phyloP scores from a whole-genome alignment of 495 filamentous ascomycete species.

The Xylona heveae region DNA sequence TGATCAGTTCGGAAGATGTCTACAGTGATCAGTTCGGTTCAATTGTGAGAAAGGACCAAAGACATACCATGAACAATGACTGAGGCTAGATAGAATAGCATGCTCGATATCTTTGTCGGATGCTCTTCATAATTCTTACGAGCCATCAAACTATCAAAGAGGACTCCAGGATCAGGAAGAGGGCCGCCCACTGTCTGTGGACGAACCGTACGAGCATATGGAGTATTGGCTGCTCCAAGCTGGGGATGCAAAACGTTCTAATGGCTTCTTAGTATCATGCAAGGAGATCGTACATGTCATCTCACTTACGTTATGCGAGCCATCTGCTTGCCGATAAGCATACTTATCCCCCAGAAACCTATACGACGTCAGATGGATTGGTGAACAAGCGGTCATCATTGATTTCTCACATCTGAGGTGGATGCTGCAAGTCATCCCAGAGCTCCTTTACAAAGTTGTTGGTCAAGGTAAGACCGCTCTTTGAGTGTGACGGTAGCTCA shows the following conservation, averaged over 20 bases:
- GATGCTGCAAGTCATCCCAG: not conserved
- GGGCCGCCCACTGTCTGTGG: conserved; percentile 7
- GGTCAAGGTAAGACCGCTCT: conserved; percentile 14
- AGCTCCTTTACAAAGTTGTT: not conserved
- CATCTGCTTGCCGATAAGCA: conserved; percentile 2
- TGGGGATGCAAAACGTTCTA: conserved; percentile 14
- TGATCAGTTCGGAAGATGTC: conserved; percentile 44
- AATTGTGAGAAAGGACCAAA: conserved; percentile 9
- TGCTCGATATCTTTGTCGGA: conserved; percentile 64
- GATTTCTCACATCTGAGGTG: not conserved
- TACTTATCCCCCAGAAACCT: not conserved
- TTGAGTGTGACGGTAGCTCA: conserved; percentile 30
- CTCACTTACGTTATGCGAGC: conserved; percentile 3
- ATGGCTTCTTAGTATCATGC: too few species aligned
- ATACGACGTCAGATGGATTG: too few species aligned
- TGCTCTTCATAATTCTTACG: conserved; percentile 40
- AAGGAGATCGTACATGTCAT: not conserved
- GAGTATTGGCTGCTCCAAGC: conserved; percentile 23
- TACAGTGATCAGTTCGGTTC: too few species aligned
- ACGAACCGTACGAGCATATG: conserved; percentile 12
- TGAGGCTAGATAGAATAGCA: conserved; percentile 74
- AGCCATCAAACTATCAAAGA: conserved; percentile 59
- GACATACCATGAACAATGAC: conserved; percentile 63
- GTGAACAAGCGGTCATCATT: too few species aligned
- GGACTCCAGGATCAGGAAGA: conserved; percentile 49